Evolutionary conservation across 1,139 yeast species (phyloP).

Genomic region (Pneumocystis murina): DNA sequence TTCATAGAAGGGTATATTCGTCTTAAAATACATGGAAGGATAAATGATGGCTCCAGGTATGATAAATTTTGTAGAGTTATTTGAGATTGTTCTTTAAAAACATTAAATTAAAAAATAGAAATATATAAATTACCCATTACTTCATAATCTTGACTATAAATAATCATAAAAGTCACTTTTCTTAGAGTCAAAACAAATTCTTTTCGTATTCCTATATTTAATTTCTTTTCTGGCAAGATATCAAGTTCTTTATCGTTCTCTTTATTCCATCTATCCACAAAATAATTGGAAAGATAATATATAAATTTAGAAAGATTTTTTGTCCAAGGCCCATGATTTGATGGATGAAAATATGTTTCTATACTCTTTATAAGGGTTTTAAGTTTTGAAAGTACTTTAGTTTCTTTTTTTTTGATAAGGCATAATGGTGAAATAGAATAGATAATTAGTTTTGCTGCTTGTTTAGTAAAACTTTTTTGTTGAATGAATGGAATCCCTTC

Average conservation of each 20-base stretch:
- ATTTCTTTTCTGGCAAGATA: conserved; percentile 29
- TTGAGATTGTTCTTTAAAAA: conserved; percentile 24
- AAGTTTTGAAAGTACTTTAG: conserved; percentile 41
- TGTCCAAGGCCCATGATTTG: conserved; percentile 80
- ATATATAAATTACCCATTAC: conserved; percentile 28
- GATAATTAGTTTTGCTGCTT: conserved; percentile 15
- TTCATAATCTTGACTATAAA: conserved; percentile 57
- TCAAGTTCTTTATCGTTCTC: conserved; percentile 22
- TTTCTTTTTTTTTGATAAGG: conserved; percentile 27
- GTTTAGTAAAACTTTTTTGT: conserved; percentile 16
- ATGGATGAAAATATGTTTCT: conserved; percentile 83
- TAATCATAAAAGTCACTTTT: conserved; percentile 52
- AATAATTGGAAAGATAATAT: conserved; percentile 24
- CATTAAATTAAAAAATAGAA: not conserved
- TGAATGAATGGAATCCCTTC: conserved; percentile 12
- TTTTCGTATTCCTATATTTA: conserved; percentile 35
- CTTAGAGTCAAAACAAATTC: conserved; percentile 42
- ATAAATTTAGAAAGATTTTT: conserved; percentile 50
- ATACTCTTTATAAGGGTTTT: conserved; percentile 48
- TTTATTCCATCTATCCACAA: conserved; percentile 25
- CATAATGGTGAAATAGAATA: conserved; percentile 10
- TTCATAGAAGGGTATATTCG: conserved; percentile 77
- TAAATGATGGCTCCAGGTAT: conserved; percentile 42
- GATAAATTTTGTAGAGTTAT: conserved; percentile 50
- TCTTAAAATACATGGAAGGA: conserved; percentile 49